A percentile compares a stretch with the other conserved stretches of the same genome.
Evolutionary conservation across 805 yeast genomes (phyloP).

Genomic region (Dipodascopsis tothii): DNA sequence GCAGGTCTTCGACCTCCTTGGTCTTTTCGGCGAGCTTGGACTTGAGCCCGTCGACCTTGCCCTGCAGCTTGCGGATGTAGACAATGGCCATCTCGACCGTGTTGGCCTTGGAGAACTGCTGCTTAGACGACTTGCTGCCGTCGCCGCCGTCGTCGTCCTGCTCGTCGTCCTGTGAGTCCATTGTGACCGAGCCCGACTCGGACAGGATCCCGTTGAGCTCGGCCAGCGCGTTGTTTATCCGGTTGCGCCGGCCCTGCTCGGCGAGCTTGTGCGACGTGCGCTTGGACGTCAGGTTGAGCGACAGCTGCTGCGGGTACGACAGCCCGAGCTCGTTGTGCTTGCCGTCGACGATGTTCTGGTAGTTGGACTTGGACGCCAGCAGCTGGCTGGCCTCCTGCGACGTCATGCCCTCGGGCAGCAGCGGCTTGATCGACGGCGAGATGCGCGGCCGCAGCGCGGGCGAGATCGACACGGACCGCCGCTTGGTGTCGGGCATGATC

Average conservation of each 20-base stretch:
- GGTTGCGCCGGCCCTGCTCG: slow-evolving; percentile 89
- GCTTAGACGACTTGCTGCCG: slow-evolving; percentile 33
- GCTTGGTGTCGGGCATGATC: slow-evolving; percentile 23
- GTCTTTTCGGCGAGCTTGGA: slow-evolving; percentile 7
- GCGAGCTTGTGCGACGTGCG: slow-evolving; percentile 81
- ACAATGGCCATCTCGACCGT: slow-evolving; percentile 83
- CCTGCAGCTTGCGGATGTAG: slow-evolving; percentile 49
- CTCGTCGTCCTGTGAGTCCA: slow-evolving; percentile 37
- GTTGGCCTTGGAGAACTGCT: slow-evolving; percentile 65
- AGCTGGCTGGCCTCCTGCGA: slow-evolving; percentile 24
- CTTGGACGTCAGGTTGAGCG: slow-evolving; percentile 39
- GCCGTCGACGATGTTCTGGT: slow-evolving; percentile 39
- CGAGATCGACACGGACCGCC: slow-evolving; percentile 18
- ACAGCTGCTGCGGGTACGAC: slow-evolving; percentile 36
- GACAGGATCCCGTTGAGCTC: slow-evolving; percentile 68
- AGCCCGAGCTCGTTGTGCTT: slow-evolving; percentile 37
- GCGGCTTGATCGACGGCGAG: slow-evolving; percentile 20
- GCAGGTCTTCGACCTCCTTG: neutral
- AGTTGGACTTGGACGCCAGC: slow-evolving; percentile 37
- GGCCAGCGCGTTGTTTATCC: slow-evolving; percentile 80
- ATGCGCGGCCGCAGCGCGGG: slow-evolving; percentile 18
- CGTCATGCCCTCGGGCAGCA: slow-evolving; percentile 16
- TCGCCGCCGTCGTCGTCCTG: slow-evolving; percentile 42
- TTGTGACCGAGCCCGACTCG: slow-evolving; percentile 28
- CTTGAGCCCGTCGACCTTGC: slow-evolving; percentile 31